Base-by-base conservation (phyloP, 306 rosid species). In the Medicago arabica region DNA sequence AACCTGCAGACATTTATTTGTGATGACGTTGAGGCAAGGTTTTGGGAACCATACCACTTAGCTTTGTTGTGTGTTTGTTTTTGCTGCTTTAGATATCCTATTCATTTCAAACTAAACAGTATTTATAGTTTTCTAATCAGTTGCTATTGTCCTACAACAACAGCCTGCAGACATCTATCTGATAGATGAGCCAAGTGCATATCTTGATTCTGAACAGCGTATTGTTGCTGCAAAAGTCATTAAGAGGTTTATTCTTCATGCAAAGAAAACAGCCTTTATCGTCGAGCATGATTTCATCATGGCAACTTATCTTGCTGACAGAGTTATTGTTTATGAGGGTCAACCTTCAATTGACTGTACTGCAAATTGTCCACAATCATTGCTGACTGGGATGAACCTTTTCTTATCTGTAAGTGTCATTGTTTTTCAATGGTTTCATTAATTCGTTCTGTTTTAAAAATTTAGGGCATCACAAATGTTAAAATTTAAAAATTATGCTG, bases 171-270 rank as follows among this genome's bases (percentile, higher is more conserved):
- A 95, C 61, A 95, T 95, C 54, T 95, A 95, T 86, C 85, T 95
- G 71, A 95, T 95, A 19, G 97, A 95, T 67, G 99, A 95, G 78
- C 99, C 99, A 2, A 95, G 97, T 84, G 99, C 99, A 46, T 92
- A 11, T 44, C 49, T 44, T 44, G 49, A 44, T 44, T 44, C 49
- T 4, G 49, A 44, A 44, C 49, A 44, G 49, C 49, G 49, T 44
- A 44, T 44, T 44, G 14, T 44, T 44, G 49, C 49, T 44, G 49
- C 49, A 44, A 44, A 44, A 44, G 49, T 44, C 49, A 44, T 44
- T 15, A 44, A 44, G 49, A 44, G 49, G 49, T 44, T 44, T 44
- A 44, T 44, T 11, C 49, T 44, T 44, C 49, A 3, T 44, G 49
- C 49, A 44, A 44, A 44, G 49, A 44, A 44, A 44, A 44, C 49